Base-by-base conservation (phyloP, 2,329 filamentous ascomycete species). In the Kalaharituber pfeilii region DNA sequence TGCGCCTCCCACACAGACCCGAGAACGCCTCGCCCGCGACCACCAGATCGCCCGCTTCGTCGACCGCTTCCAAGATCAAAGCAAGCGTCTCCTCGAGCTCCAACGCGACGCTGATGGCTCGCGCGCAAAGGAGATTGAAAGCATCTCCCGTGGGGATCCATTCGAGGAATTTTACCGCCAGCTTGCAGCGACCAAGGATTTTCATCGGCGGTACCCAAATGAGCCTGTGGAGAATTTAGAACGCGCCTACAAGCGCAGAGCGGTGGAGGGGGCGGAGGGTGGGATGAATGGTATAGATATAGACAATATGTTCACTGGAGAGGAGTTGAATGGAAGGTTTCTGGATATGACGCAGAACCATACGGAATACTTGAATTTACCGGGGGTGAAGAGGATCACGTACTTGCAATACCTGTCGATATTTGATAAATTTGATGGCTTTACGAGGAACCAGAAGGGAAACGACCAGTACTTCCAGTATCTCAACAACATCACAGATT, bases 141-240 rank as follows among this genome's bases (percentile, higher is more conserved):
- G 81, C 42, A 82, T 96, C 54, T 83, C 84, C 29, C 82, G 81
- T 0, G 87, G 86, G 60, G 89, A 96, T 62, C 79, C 86, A 0
- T 86, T 95, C 67, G 84, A 87, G 44, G 81, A 88, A 59, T 98
- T 98, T 69, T 89, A 94, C 73, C 84, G 81, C 61, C 84, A 94
- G 65, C 72, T 94, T 15, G 74, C 78, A 55, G 78, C 81, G 25
- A 83, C 94, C 64, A 91, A 87, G 65, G 80, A 84, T 49, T 93
- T 94, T 66, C 88, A 98, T 68, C 78, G 82, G 56, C 80, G 83
- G 63, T 95, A 98, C 65, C 89, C 89, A 1, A 93, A 94, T 69
- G 86, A 95, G 67, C 86, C 85, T 27, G 85, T 94, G 49, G 91
- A 98, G 69, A 95, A 96, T 64, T 79, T 94, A 13, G 93, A 98